Base-by-base conservation (phyloP, 352 stramenopile genomes). In the Achlya hypogyna region DNA sequence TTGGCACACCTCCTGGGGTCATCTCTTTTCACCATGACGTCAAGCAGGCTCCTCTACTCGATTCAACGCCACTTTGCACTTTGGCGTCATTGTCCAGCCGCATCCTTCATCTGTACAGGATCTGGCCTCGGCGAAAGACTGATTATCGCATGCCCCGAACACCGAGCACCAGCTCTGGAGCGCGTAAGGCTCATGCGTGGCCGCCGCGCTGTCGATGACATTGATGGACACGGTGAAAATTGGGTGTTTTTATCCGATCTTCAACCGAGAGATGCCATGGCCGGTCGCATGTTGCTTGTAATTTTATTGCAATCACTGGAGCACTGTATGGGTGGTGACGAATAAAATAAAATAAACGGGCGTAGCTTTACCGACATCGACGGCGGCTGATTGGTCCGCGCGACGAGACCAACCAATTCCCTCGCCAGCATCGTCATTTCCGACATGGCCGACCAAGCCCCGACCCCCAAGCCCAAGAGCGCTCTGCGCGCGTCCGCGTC, bases 401-500 rank as follows among this genome's bases (percentile, higher is more conserved):
- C 38, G 14, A 45, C n/a, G n/a, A 45, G n/a, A 56, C 49, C 49
- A 56, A 56, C 49, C 49, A 56, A 56, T 56, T 56, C 25, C 22
- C 42, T 20, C 22, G 31, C 14, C 14, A 20, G 31, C 12, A 35
- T 56, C 31, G 49, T 56, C 49, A 56, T 56, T 56, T 56, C 49
- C 31, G 49, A 38, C 31, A 56, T 56, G 49, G 31, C 49, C 49
- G 49, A 56, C 49, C 25, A 31, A 16, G 6, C 6, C 6, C 49
- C 14, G 31, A 35, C 31, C 49, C 25, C 49, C 49, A 56, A 56
- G 34, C 58, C 58, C 6, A 65, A 65, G 35, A 65, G 28, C 45
- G 35, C 27, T 25, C 58, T 65, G 8, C 58, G 58, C n/a, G 58
- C 58, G 23, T 65, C 58, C n/a, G 58, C 58, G 28, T n/a, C 22